phyloP scores from a whole-genome alignment of 176 grass and related monocot species.

The Zoysia japonica region DNA sequence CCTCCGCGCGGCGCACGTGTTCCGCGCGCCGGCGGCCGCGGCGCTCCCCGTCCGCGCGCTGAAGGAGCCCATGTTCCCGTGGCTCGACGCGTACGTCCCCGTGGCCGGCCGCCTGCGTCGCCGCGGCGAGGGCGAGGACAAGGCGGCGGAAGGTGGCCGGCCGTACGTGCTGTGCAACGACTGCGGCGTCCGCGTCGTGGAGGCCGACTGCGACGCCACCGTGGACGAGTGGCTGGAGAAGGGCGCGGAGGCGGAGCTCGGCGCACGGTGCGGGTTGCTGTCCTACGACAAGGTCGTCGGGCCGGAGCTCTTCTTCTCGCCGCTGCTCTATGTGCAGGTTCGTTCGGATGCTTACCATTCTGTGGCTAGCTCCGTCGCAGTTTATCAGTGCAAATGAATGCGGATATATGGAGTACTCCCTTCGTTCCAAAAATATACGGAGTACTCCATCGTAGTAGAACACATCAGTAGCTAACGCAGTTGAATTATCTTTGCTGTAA shows the following conservation, averaged over 20 bases:
- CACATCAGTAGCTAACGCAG: too few species aligned
- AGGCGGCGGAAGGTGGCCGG: constrained; percentile 4
- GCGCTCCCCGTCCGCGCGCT: constrained; percentile 4
- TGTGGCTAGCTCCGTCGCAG: too few species aligned
- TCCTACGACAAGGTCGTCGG: constrained; percentile 56
- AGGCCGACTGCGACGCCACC: constrained; percentile 38
- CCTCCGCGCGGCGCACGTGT: constrained; percentile 52
- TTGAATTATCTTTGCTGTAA: too few species aligned
- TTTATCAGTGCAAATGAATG: too few species aligned
- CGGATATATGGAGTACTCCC: too few species aligned
- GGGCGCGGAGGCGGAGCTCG: constrained; percentile 14
- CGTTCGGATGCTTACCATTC: not conserved
- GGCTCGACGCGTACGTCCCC: constrained; percentile 46
- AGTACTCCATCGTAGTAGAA: too few species aligned
- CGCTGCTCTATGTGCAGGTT: constrained; percentile 63
- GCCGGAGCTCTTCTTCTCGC: constrained; percentile 59
- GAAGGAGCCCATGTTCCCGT: constrained; percentile 56
- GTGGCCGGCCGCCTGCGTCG: constrained; percentile 41
- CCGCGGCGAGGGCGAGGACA: not conserved
- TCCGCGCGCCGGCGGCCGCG: constrained; percentile 5
- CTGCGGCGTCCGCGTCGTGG: constrained; percentile 60
- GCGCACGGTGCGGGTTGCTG: not conserved
- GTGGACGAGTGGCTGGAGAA: constrained; percentile 51
- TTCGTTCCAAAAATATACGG: too few species aligned
- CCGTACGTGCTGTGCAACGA: constrained; percentile 67